Evolutionary conservation across 1,284 basidiomycete genomes (phyloP), one percentile per base, ranked within the genome.

Genomic region (Malassezia restricta): DNA sequence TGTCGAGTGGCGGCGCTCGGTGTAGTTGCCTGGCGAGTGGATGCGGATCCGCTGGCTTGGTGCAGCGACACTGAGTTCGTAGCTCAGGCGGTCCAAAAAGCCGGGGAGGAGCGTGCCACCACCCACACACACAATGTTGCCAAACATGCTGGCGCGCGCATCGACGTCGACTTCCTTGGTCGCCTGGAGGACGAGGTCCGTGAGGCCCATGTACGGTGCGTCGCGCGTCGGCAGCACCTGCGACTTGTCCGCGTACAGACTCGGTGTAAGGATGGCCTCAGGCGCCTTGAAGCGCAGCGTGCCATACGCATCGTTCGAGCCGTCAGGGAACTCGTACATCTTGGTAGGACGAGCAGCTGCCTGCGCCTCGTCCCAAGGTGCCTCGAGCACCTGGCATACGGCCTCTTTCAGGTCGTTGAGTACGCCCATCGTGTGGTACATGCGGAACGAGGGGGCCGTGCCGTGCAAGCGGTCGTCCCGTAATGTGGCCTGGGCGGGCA

Each of bases 331-430:
- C 76, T 99, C 94, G 76, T 91, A 98, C 47, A 74, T 68, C 43
- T 74, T 62, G 5, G 61, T 63, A 79, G 84, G 64, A 78, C 80
- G 53, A 43, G 61, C 41, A 4, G 59, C 56, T 8, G 67, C 67
- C 41, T 65, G 61, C 84, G 85, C 81, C 46, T 91, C 87, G 65
- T 88, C 87, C 86, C 87, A 92, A 8, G 84, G 83, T 62, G 83
- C 81, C 46, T 88, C 85, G 35, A 86, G 77, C 15, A 94, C 83
- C 49, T 86, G 87, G 12, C 82, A 84, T 35, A 87, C 82, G 58
- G 83, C 84, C 74, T 94, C 90, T 56, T 89, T 82, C 85, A 91
- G 92, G 73, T 90, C 87, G 53, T 96, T 90, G 5, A 94, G 83
- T 64, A 95, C 86, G 46, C 81, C 79, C 43, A 78, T 76, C 75